Base-by-base conservation (phyloP, 176 grass and related monocot species). In the Leersia perrieri region DNA sequence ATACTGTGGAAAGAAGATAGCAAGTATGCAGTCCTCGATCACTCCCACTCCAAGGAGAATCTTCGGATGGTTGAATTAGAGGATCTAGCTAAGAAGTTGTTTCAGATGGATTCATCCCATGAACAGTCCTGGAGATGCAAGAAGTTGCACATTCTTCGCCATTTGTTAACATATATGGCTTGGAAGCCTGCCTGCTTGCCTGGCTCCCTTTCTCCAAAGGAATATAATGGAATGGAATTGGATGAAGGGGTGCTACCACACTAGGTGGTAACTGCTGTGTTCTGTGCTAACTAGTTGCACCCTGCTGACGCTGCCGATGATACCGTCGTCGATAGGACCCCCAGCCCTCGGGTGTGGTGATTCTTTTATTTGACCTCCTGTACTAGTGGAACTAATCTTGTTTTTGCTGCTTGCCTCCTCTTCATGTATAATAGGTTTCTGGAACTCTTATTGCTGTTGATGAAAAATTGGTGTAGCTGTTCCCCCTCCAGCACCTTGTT, bases 321-420 rank as follows among this genome's bases (percentile, higher is more conserved):
- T 38, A 49, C 80, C 76, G 22, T 81, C 38, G 14, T 81, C 47
- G 14, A 80, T 80, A 58, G 70, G 83, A 58, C 53, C 49, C 70
- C 49, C 70, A 83, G 69, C 74, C 71, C 58, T 45, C 67, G 82
- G 55, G 82, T 81, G 83, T 82, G 83, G 83, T 80, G 75, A 92
- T 92, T 92, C 87, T 87, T 92, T 92, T 58, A 89, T 89, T 87
- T 89, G 80, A 83, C 87, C 18, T 44, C 1, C 63, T 89, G 75
- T 86, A 80, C 80, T 71, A 77, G 87, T 63, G 10, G 64, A 63
- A 79, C 80, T 84, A 74, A 88, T 85, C 64, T 39, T 72, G 35
- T 36, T 71, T 71, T 61, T 76, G 74, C 66, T 86, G 80, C 58
- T 81, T 81, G 79, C 75, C 60, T 40, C 44, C 8, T 33, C 72